Percentiles rank a stretch among this genome's conserved stretches.
Evolutionary conservation across 208 protist genomes (phyloP).

Genomic region (Leptomonas seymouri): DNA sequence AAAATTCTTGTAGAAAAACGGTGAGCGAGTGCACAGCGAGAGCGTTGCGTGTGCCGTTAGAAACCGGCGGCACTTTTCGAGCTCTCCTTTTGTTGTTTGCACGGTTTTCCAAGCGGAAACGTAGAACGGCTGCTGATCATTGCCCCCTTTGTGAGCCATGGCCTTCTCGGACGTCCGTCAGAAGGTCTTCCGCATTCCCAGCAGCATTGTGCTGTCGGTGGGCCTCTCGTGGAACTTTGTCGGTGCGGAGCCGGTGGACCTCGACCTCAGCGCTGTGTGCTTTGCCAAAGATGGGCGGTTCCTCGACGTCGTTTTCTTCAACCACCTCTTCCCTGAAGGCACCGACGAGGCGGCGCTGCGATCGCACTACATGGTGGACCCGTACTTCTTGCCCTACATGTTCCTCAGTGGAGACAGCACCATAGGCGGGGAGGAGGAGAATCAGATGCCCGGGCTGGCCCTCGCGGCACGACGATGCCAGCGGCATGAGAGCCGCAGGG

Average conservation of each 20-base stretch:
- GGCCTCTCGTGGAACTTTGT: conserved; percentile 83
- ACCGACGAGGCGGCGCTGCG: conserved; percentile 59
- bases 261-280: conserved; percentile 82
- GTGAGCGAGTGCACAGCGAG: too few relatives aligned
- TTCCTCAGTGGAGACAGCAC: conserved; percentile 83
- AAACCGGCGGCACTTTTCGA: too few relatives aligned
- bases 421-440: conserved; percentile 83
- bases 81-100: too few relatives aligned
- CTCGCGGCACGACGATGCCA: conserved; percentile 51
- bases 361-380: conserved; percentile 42
- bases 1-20: too few relatives aligned
- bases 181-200: conserved; percentile 82
- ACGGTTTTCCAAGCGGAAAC: too few relatives aligned
- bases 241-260: conserved; percentile 71
- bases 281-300: conserved; percentile 78
- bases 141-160: too few relatives aligned
- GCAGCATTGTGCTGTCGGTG: conserved; percentile 63
- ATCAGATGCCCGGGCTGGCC: conserved; percentile 58
- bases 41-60: too few relatives aligned
- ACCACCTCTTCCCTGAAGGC: conserved; percentile 72
- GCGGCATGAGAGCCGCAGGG: conserved; percentile 18
- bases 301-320: conserved; percentile 85
- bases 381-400: conserved; percentile 76
- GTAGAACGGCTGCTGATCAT: too few relatives aligned
- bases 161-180: conserved; percentile 69